Base-by-base conservation (phyloP, 371 early-diverging fungal species). In the Mucor lusitanicus region DNA sequence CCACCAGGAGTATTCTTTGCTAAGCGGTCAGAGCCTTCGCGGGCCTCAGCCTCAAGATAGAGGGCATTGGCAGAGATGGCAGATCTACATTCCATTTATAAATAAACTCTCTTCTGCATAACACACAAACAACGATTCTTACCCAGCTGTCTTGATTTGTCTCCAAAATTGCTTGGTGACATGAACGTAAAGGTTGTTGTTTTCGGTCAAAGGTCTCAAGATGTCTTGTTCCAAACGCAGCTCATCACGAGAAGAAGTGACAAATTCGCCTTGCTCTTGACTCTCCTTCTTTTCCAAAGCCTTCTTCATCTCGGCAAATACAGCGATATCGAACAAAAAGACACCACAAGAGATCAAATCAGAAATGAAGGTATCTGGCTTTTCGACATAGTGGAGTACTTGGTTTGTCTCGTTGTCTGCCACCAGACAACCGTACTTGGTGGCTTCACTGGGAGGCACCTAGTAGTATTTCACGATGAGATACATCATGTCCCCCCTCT, bases 331-430 rank as follows among this genome's bases (percentile, higher is more conserved):
- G 79, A 98, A 97, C 64, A 97, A 80, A 73, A 95, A 97, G 32
- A 97, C 91, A 70, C 98, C 98, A 61, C 96, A 95, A 21, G 94
- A 94, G 71, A 95, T 95, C 73, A 95, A 71, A 76, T 98, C 94
- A 59, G 95, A 94, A 66, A 98, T 87, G 73, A 94, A 96, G 0
- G 94, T 87, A 74, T 97, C 95, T 17, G 97, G 98, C 82, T 98
- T 98, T 75, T 98, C 97, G 33, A 97, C 98, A 77, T 97, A 98
- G 80, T 98, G 98, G 64, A 94, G 83, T 0, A 97, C 97, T 74
- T 95, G 91, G 55, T 88, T 79, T 19, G 92, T 94, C 39, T 90
- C 90, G 11, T 88, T 82, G 70, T 95, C 89, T n/a, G 93, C 87
- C 12, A 97, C 95, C 42, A 98, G 77, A 81, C 95, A 96, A 48